phyloP scores from a whole-genome alignment of 2,329 filamentous ascomycete genomes.

The Lachnellula arida region DNA sequence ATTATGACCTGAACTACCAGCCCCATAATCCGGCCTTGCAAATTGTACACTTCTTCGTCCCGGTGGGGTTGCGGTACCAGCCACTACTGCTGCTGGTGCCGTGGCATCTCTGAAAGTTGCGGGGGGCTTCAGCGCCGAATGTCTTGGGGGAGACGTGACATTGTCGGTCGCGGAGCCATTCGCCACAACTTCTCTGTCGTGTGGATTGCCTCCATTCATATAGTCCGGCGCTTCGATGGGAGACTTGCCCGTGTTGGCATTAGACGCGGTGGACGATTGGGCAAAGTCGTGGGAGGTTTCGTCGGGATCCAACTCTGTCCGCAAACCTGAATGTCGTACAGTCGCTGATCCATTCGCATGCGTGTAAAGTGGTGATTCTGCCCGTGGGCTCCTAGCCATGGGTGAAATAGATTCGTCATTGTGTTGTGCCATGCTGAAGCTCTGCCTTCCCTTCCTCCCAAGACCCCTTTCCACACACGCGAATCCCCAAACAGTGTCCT shows the following conservation, averaged over 20 bases:
- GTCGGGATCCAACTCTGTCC: conserved; percentile 24
- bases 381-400: conserved; percentile 30
- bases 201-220: conserved; percentile 29
- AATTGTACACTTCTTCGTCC: conserved; percentile 72
- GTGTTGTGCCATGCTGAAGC: conserved; percentile 23
- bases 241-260: conserved; percentile 13
- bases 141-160: conserved; percentile 9
- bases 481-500: neutral
- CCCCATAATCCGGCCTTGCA: conserved; percentile 44
- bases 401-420: conserved; percentile 35
- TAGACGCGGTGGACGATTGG: conserved; percentile 11
- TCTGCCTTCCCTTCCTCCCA: conserved; percentile 1
- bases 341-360: conserved; percentile 22
- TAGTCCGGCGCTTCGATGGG: conserved; percentile 29
- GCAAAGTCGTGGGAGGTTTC: conserved; percentile 9
- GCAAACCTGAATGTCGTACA: conserved; percentile 25
- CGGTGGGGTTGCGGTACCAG: conserved; percentile 29
- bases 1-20: conserved; percentile 48
- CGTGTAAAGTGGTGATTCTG: conserved; percentile 23
- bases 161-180: conserved; percentile 2
- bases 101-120: conserved; percentile 8
- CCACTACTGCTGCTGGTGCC: conserved; percentile 5
- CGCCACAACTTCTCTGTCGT: conserved; percentile 12
- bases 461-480: neutral
- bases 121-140: conserved; percentile 19